Base-by-base conservation (phyloP, 1,284 basidiomycete species). In the Trichosporon faecale region DNA sequence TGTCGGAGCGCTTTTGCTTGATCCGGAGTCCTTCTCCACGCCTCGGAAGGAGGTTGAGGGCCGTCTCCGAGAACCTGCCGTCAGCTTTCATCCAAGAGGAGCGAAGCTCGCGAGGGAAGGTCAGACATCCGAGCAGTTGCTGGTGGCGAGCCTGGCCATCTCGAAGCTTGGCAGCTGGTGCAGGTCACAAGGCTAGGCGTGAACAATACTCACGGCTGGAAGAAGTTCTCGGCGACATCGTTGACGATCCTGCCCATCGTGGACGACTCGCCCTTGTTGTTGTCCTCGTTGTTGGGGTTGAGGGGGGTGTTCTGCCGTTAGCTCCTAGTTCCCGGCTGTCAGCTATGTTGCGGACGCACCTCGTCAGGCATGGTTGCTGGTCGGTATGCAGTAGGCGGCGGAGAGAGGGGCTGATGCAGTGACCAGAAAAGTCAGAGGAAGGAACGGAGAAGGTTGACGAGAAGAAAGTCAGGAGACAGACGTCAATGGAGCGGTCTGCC, bases 1-100 rank as follows among this genome's bases (percentile, higher is more conserved):
- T 65, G 70, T 83, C 81, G 14, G 78, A 79, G 46, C 83, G 74
- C 68, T 83, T 84, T 65, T 74, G 76, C 74, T 83, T 84, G 2
- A 76, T 74, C 63, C 81, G 73, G 6, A 75, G 23, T 0, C 79
- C 79, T 27, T 73, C 71, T 2, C 79, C 80, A n/a, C 77, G 71
- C 33, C 68, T 70, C 0, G 83, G 83, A 11, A 84, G 76, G 23
- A 78, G 73, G 29, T 74, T 75, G 18, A 83, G 75, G 5, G 83
- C 83, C 9, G 73, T 76, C 31, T 76, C 73, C 5, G 82, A 82
- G 76, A 84, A 84, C 7, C 78, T 79, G 71, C 7, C 12, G 69
- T 76, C 18, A 75, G 73, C 52, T 12, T 3, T 46, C 49, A 7
- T 3, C 16, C 16, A n/a, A 5, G 3, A 44, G 40, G 11, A 44